Base-by-base conservation (phyloP, 768 basidiomycete genomes). In the Podaxis sp. region DNA sequence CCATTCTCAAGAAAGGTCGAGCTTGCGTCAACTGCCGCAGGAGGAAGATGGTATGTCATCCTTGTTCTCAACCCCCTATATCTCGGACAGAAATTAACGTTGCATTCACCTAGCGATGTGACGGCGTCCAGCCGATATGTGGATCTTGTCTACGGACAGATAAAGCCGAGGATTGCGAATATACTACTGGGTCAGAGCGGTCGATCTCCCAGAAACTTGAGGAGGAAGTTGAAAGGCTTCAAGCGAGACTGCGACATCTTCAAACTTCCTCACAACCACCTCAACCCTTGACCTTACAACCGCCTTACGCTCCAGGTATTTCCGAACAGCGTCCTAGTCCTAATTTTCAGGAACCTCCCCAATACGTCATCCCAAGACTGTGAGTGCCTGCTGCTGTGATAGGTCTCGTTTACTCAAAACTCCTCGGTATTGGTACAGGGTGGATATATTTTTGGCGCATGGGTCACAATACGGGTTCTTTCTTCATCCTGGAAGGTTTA, bases 161-260 rank as follows among this genome's bases (percentile, higher is more conserved):
- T 63, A 74, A 82, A n/a, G 67, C 70, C 0, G 84, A 83, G 7
- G 86, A 87, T 64, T 88, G 87, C 64, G 85, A 88, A 73, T 88
- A 87, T 65, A 78, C 78, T 0, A 76, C 79, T 48, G 78, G 76
- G 1, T 74, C 75, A 20, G 79, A 78, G 17, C 81, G 77, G 7
- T 78, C 86, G 0, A 76, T 74, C 15, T 84, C 78, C 0, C 74
- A 86, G 64, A 73, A 77, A 4, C 70, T 87, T 15, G 84, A 87
- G 68, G 80, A 84, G n/a, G 75, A 82, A 17, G 75, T 87, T 15
- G 70, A 75, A 0, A 76, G 76, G 11, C 70, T 87, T 8, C 79
- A 81, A 67, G 73, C 76, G 7, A 78, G 85, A 20, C 77, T 87
- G 13, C 72, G 73, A 38, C 79, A 82, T 55, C 65, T 84, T 3